Conservation (phyloP, 495 filamentous ascomycete species). For the Aspergillus saccharolyticus region DNA sequence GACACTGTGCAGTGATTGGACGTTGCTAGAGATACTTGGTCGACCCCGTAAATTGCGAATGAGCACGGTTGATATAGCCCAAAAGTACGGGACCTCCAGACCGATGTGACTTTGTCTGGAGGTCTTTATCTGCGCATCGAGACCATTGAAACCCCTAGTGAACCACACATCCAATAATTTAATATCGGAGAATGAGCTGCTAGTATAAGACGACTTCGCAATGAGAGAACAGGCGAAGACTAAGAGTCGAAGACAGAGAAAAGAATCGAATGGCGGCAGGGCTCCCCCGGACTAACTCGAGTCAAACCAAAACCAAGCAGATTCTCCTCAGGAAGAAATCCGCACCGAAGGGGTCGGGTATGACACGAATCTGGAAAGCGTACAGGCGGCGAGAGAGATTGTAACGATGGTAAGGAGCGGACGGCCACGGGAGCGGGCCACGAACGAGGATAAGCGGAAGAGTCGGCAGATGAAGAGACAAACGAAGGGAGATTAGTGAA, state of each 20-base stretch:
- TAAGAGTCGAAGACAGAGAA: neutral
- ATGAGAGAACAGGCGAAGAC: neutral
- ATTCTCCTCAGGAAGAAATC: neutral
- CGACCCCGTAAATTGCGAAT: constrained; percentile 6
- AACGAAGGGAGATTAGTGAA: constrained; percentile 12
- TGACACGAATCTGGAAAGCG: constrained; percentile 8
- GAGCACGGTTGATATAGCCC: constrained; percentile 26
- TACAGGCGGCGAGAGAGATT: constrained; percentile 11
- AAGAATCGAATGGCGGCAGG: neutral
- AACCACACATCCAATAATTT: neutral
- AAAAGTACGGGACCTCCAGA: constrained; percentile 42
- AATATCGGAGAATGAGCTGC: neutral
- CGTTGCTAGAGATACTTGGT: constrained; percentile 11
- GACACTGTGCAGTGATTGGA: constrained; percentile 14
- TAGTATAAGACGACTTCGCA: neutral
- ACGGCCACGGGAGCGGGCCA: constrained; percentile 45
- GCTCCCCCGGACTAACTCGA: neutral
- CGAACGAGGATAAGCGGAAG: constrained; percentile 13
- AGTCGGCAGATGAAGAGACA: constrained; percentile 18
- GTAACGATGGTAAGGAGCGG: constrained; percentile 36
- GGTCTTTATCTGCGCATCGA: constrained; percentile 32
- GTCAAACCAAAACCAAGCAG: neutral
- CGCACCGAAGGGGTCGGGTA: constrained; percentile 8
- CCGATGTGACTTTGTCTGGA: constrained; percentile 39
- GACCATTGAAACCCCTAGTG: constrained; percentile 29